A percentile compares a stretch with the other conserved stretches of the same genome.
These are phyloP conservation scores for Juglanconis juglandina DNA, from an alignment of 2,329 filamentous ascomycete genomes.

Conservation along the genomic window DNA sequence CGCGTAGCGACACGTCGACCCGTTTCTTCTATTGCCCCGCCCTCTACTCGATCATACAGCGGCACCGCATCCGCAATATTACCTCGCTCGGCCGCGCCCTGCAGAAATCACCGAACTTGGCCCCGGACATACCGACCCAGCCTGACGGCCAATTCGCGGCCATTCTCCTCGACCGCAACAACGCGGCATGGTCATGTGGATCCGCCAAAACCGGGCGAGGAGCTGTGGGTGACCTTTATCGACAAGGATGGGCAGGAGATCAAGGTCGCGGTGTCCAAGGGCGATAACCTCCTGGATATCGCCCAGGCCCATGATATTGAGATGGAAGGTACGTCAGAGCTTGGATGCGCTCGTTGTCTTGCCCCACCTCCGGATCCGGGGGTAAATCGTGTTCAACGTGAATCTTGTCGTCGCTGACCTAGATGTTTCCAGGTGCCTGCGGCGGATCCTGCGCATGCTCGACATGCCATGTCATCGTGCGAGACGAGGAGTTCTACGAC, in stretches of 20 bases:
- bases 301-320: conserved; percentile 92
- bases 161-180: conserved; percentile 59
- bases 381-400: not conserved
- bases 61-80: not conserved
- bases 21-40: conserved; percentile 1
- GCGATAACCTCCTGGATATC: conserved; percentile 92
- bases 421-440: conserved; percentile 59
- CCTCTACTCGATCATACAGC: conserved; percentile 1
- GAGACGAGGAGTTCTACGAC: conserved; percentile 70
- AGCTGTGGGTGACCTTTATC: conserved; percentile 89
- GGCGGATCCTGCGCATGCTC: conserved; percentile 92
- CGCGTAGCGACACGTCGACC: not conserved
- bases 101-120: not conserved
- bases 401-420: not conserved
- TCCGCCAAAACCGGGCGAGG: conserved; percentile 84
- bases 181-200: conserved; percentile 74
- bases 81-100: not conserved
- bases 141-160: conserved; percentile 9
- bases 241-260: conserved; percentile 80
- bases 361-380: too few species aligned
- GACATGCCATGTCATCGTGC: conserved; percentile 86
- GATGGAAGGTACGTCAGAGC: conserved; percentile 70
- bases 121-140: not conserved
- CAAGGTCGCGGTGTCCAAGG: conserved; percentile 75
- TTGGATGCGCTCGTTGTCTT: not conserved